Percentiles rank a stretch among this genome's conserved stretches.
These are phyloP conservation scores for Herpetomonas samuelpessoai DNA, from an alignment of 208 protist genomes.

Conservation along the genomic window DNA sequence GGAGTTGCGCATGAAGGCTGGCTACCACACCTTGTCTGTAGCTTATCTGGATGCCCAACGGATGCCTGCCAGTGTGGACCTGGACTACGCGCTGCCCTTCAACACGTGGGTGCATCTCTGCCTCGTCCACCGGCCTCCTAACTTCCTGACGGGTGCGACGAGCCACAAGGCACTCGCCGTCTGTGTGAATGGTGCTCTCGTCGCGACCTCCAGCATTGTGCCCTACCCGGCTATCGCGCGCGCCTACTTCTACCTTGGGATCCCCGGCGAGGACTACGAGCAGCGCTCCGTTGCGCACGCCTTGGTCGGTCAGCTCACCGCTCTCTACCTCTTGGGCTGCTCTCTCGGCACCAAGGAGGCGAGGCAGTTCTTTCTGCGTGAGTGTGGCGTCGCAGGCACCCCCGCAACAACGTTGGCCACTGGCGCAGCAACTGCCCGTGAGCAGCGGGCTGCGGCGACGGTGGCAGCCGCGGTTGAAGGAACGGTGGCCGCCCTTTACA, in stretches of 20 bases:
- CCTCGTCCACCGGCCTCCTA: constrained; percentile 26
- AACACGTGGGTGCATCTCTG: constrained; percentile 34
- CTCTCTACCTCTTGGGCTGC: constrained; percentile 60
- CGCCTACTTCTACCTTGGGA: constrained; percentile 55
- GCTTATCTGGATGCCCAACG: constrained; percentile 15
- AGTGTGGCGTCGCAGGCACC: not conserved
- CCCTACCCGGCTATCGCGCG: constrained; percentile 47
- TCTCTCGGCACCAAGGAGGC: constrained; percentile 36
- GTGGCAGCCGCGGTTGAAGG: not conserved
- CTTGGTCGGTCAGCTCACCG: constrained; percentile 68
- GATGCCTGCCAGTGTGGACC: constrained; percentile 7
- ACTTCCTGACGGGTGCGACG: constrained; percentile 16
- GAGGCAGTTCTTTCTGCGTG: constrained; percentile 17
- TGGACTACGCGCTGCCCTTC: constrained; percentile 17
- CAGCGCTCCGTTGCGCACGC: constrained; percentile 31
- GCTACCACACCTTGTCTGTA: constrained; percentile 7
- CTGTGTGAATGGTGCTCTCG: constrained; percentile 48
- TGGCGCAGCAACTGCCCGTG: no score
- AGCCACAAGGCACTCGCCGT: constrained; percentile 31
- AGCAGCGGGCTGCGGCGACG: no score
- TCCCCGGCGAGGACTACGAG: constrained; percentile 54
- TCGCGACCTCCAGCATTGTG: constrained; percentile 20
- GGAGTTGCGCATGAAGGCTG: constrained; percentile 13
- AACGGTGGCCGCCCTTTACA: not conserved
- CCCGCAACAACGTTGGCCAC: constrained; percentile 3